Percentiles rank a stretch among this genome's conserved stretches.
Conservation (phyloP, 2,329 filamentous ascomycete genomes). For the Thielaviopsis euricoi region DNA sequence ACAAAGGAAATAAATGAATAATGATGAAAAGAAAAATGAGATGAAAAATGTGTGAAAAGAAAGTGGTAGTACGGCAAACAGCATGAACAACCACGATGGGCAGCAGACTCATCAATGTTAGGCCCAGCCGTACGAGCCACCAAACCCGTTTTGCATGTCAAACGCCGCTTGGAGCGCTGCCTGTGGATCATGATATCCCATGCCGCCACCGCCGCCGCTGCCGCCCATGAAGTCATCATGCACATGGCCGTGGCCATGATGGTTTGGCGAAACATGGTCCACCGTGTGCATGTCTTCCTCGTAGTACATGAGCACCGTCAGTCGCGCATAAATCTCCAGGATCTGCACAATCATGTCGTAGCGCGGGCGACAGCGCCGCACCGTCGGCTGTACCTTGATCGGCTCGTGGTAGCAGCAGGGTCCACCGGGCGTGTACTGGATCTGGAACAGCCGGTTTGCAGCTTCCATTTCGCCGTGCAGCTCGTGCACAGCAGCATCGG, state of each 20-base stretch:
- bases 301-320: conserved; percentile 25
- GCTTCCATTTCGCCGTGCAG: conserved; percentile 23
- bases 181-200: background rate
- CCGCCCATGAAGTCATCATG: background rate
- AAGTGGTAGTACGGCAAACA: background rate
- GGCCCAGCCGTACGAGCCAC: background rate
- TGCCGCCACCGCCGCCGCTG: background rate
- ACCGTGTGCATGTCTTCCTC: conserved; percentile 28
- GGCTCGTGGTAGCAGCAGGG: conserved; percentile 27
- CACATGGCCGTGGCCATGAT: conserved; percentile 1
- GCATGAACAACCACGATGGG: background rate
- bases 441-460: conserved; percentile 20
- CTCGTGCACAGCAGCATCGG: conserved; percentile 22
- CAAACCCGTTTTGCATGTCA: background rate
- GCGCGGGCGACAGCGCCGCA: conserved; percentile 25
- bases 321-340: conserved; percentile 22
- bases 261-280: conserved; percentile 18
- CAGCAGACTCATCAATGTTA: background rate
- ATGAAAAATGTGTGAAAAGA: background rate
- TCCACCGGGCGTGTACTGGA: conserved; percentile 23
- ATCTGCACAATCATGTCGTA: conserved; percentile 24
- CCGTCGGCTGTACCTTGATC: conserved; percentile 28
- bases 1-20: background rate
- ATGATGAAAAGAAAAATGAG: background rate
- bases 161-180: conserved; percentile 1